These are phyloP conservation scores for Penicillium psychrosexuale DNA, from an alignment of 2,329 filamentous ascomycete genomes.

Conservation along the genomic window DNA sequence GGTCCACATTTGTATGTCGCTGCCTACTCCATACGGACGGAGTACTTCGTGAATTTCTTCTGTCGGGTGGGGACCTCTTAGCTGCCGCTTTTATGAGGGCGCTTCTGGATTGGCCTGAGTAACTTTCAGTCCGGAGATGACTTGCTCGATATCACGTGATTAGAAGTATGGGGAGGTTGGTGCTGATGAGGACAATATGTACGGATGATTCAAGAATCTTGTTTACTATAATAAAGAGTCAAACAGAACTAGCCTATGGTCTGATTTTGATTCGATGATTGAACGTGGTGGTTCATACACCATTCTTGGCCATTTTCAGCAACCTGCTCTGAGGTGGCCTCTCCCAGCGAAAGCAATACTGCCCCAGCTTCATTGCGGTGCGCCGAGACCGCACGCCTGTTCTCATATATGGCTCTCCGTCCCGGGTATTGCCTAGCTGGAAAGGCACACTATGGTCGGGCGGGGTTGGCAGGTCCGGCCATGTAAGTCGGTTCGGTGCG, in stretches of 20 bases:
- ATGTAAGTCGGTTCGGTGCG: conserved; percentile 15
- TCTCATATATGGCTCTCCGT: conserved; percentile 12
- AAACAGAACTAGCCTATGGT: no score
- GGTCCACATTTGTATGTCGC: not conserved
- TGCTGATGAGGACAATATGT: no score
- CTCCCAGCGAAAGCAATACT: conserved; percentile 21
- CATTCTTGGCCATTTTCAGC: no score
- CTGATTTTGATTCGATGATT: no score
- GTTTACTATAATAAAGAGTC: no score
- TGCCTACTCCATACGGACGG: not conserved
- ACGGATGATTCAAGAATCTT: no score
- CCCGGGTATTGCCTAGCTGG: conserved; percentile 6
- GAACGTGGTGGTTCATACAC: no score
- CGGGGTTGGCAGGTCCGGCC: conserved; percentile 12
- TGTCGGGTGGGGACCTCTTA: not conserved
- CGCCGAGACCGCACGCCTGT: not conserved
- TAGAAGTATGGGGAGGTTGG: not conserved
- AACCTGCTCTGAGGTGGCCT: conserved; percentile 5
- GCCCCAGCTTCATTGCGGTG: conserved; percentile 13
- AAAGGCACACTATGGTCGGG: conserved; percentile 20
- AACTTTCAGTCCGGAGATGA: not conserved
- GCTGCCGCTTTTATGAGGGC: not conserved
- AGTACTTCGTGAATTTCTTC: not conserved
- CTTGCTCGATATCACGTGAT: not conserved
- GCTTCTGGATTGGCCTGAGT: not conserved